phyloP scores from a whole-genome alignment of 106 monocot species.

The Iris macrosiphon region DNA sequence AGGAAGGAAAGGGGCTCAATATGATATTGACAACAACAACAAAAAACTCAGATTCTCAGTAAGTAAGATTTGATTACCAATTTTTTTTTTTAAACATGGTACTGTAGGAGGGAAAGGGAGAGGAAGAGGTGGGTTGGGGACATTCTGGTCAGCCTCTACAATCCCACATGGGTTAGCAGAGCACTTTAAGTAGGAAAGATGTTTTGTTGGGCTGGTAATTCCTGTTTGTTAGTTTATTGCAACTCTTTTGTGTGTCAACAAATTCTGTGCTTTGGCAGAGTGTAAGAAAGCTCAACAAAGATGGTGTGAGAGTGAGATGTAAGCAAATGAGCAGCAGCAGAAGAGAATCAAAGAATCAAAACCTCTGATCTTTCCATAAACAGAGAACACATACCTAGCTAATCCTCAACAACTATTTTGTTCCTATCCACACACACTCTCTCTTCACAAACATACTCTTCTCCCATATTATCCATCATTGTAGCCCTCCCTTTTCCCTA shows the following conservation, averaged over 20 bases:
- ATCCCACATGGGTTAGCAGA: slow-evolving; percentile 7
- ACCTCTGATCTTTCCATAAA: too few relatives aligned
- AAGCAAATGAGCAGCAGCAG: too few relatives aligned
- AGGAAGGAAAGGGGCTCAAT: too few relatives aligned
- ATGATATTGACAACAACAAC: too few relatives aligned
- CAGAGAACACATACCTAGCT: too few relatives aligned
- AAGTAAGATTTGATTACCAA: too few relatives aligned
- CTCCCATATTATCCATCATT: slow-evolving; percentile 28
- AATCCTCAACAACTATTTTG: slow-evolving; percentile 12
- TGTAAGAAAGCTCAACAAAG: too few relatives aligned
- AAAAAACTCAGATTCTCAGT: too few relatives aligned
- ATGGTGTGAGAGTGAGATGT: too few relatives aligned
- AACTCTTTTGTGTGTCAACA: not conserved
- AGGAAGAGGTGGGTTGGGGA: slow-evolving; percentile 1
- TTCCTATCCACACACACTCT: not conserved
- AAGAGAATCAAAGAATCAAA: too few relatives aligned
- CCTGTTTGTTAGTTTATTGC: not conserved
- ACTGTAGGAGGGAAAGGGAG: not conserved
- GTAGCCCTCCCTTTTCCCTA: slow-evolving; percentile 1
- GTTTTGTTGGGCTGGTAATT: slow-evolving; percentile 2
- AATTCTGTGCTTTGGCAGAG: too few relatives aligned
- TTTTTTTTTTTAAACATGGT: too few relatives aligned
- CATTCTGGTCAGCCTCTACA: not conserved
- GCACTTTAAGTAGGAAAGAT: slow-evolving; percentile 13
- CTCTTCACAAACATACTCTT: slow-evolving; percentile 14